Conservation (phyloP, 2,329 filamentous ascomycete genomes). For the Ascocoryne sarcoides region DNA sequence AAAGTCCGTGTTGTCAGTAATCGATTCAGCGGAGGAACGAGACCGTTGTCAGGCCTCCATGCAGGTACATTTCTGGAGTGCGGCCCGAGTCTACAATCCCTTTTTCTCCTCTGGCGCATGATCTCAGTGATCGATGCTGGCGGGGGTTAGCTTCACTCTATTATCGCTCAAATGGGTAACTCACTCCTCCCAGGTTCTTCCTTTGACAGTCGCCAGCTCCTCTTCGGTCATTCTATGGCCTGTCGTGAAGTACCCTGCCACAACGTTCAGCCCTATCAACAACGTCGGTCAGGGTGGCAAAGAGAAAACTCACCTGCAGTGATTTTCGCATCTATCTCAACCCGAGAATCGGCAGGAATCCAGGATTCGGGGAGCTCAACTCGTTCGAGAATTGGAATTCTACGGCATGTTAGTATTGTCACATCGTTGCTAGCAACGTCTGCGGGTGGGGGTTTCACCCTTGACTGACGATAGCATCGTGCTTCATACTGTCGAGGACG, state of each 20-base stretch:
- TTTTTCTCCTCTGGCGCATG: not conserved
- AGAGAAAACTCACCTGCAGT: slow-evolving; percentile 58
- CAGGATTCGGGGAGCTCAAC: slow-evolving; percentile 88
- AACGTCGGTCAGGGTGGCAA: slow-evolving; percentile 4
- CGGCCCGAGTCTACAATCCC: not conserved
- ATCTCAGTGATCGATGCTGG: not conserved
- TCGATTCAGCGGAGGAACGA: too few relatives aligned
- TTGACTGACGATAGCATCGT: slow-evolving; percentile 79
- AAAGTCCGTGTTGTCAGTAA: too few relatives aligned
- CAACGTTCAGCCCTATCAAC: slow-evolving; percentile 27
- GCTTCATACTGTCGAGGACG: slow-evolving; percentile 61
- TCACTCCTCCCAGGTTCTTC: slow-evolving; percentile 83
- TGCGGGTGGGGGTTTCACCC: slow-evolving; percentile 38
- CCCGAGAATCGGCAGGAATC: slow-evolving; percentile 88
- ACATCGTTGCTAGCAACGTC: not conserved
- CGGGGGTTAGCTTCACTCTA: not conserved
- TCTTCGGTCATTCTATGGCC: slow-evolving; percentile 84
- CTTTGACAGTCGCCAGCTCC: slow-evolving; percentile 77
- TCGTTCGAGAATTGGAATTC: slow-evolving; percentile 78
- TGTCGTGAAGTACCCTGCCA: slow-evolving; percentile 66
- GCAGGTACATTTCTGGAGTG: not conserved
- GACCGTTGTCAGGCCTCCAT: not conserved
- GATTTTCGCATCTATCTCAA: slow-evolving; percentile 99
- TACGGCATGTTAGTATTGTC: slow-evolving; percentile 26
- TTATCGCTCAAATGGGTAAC: slow-evolving; percentile 19